A percentile compares a stretch with the other conserved stretches of the same genome.
phyloP scores from a whole-genome alignment of 345 rosid species.

The Citropsis articulata region DNA sequence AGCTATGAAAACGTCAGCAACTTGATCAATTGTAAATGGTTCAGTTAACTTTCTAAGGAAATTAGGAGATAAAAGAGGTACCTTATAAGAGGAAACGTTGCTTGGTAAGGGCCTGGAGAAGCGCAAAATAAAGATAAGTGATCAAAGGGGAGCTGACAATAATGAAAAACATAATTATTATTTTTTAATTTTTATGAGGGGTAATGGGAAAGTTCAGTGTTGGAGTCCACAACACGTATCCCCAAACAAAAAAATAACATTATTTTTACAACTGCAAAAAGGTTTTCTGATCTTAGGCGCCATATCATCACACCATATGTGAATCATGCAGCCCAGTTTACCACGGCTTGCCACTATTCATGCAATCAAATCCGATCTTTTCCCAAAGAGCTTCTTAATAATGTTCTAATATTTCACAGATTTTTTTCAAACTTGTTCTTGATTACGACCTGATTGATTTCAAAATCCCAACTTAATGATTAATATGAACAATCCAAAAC shows the following conservation, averaged over 20 bases:
- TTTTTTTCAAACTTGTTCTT: background rate
- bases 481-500: background rate
- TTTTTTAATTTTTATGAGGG: background rate
- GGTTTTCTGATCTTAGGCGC: background rate
- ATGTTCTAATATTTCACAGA: background rate
- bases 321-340: background rate
- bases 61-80: conserved; percentile 24
- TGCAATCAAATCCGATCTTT: background rate
- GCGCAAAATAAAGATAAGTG: conserved; percentile 3
- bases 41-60: conserved; percentile 1
- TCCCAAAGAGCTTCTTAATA: background rate
- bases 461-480: background rate
- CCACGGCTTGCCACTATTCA: background rate
- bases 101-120: conserved; percentile 79
- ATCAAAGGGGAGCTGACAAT: background rate
- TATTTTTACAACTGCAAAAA: background rate
- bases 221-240: background rate
- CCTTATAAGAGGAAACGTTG: conserved; percentile 88
- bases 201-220: background rate
- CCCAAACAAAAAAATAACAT: no score
- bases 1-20: background rate
- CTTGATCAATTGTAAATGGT: background rate
- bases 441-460: background rate
- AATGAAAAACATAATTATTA: background rate
- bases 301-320: background rate